A percentile compares a stretch with the other conserved stretches of the same genome.
These are phyloP conservation scores for Linnemannia elongata DNA, from an alignment of 192 early-diverging fungal species.

Conservation along the genomic window DNA sequence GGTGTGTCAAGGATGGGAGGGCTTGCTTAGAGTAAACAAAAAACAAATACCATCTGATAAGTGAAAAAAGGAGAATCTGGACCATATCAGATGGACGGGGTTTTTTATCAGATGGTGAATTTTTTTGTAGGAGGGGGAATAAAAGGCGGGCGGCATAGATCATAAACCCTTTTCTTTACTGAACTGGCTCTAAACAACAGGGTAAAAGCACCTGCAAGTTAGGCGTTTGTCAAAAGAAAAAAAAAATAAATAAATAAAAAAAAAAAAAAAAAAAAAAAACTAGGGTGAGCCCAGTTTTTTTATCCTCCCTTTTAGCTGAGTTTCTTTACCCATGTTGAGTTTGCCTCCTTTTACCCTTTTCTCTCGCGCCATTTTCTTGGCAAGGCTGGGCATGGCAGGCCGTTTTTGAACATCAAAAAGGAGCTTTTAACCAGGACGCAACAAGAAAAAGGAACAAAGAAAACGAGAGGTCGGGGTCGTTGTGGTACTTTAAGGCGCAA, in stretches of 20 bases:
- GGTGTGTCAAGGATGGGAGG: not conserved
- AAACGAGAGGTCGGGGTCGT: not conserved
- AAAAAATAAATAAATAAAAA: not conserved
- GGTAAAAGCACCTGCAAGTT: not conserved
- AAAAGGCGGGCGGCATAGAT: not conserved
- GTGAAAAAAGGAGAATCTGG: not conserved
- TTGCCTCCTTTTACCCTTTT: not conserved
- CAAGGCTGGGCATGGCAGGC: not conserved
- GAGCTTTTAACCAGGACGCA: not conserved
- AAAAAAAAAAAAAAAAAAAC: not conserved
- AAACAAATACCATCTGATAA: not conserved
- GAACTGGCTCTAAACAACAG: not conserved
- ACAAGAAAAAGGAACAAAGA: not conserved
- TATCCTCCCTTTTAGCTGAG: not conserved
- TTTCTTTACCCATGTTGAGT: not conserved
- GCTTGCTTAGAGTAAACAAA: not conserved
- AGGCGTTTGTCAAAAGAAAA: not conserved
- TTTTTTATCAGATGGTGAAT: not conserved
- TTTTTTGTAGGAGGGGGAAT: not conserved
- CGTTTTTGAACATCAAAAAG: not conserved
- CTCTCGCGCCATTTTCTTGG: not conserved
- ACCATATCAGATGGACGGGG: not conserved
- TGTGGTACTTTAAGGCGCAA: not conserved
- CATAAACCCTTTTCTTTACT: not conserved
- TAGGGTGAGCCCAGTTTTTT: not conserved